A percentile compares a stretch with the other conserved stretches of the same genome.
Evolutionary conservation across 2,329 filamentous ascomycete genomes (phyloP).

Genomic region (Scytalidium sp.): DNA sequence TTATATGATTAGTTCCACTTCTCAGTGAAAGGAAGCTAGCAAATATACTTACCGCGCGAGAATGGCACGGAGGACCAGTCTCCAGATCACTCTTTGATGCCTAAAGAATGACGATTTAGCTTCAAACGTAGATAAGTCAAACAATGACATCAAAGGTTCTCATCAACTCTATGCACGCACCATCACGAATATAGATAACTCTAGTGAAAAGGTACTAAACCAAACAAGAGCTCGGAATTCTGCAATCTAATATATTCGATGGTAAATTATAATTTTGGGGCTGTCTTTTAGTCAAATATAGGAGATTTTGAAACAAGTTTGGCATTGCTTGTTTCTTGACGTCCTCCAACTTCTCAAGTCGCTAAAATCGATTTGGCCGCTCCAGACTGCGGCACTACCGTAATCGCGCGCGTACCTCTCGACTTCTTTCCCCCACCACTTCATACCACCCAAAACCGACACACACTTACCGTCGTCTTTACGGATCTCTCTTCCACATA

Average conservation of each 20-base stretch:
- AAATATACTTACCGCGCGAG: slow-evolving; percentile 65
- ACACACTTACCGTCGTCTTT: not conserved
- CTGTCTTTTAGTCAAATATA: too few relatives aligned
- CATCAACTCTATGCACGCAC: not conserved
- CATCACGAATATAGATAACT: too few relatives aligned
- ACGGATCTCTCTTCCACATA: not conserved
- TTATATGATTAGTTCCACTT: slow-evolving; percentile 1
- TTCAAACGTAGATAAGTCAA: not conserved
- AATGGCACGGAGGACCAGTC: slow-evolving; percentile 78
- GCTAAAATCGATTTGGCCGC: not conserved
- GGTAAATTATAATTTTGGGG: too few relatives aligned
- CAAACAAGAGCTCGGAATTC: not conserved
- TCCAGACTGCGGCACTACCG: not conserved
- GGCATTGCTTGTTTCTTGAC: not conserved
- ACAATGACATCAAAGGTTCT: not conserved
- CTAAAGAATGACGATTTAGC: slow-evolving; percentile 22
- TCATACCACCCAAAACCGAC: not conserved
- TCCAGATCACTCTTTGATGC: slow-evolving; percentile 67
- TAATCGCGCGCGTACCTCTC: not conserved
- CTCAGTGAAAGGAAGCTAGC: not conserved
- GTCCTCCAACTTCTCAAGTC: not conserved
- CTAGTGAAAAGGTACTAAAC: not conserved
- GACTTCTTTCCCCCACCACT: not conserved
- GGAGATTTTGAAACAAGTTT: too few relatives aligned
- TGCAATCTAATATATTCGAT: too few relatives aligned